Evolutionary conservation across 2,329 filamentous ascomycete genomes (phyloP).

Genomic region (Claviceps citrina): DNA sequence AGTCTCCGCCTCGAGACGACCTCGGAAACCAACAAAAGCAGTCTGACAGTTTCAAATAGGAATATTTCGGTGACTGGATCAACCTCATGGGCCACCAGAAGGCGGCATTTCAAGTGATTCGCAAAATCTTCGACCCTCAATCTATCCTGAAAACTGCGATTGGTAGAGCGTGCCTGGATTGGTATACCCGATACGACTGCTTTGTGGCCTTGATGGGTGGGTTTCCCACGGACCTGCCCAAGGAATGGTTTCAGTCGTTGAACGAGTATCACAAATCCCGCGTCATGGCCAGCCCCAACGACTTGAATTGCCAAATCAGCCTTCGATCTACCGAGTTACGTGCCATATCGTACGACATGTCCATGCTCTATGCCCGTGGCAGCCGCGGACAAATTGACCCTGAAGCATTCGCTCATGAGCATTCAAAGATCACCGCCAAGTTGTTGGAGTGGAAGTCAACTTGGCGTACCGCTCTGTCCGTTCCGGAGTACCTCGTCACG

Average conservation of each 20-base stretch:
- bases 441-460: conserved; percentile 36
- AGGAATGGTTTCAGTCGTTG: conserved; percentile 61
- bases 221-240: conserved; percentile 54
- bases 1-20: conserved; percentile 10
- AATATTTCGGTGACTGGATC: conserved; percentile 90
- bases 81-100: conserved; percentile 86
- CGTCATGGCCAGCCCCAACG: conserved; percentile 41
- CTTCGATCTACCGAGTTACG: conserved; percentile 50
- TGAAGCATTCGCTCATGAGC: conserved; percentile 49
- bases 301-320: conserved; percentile 51
- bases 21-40: background rate
- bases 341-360: conserved; percentile 65
- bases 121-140: conserved; percentile 60
- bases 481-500: conserved; percentile 46
- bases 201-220: conserved; percentile 72
- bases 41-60: conserved; percentile 35
- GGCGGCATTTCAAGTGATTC: conserved; percentile 71
- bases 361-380: conserved; percentile 57
- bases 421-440: conserved; percentile 33
- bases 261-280: conserved; percentile 48
- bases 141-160: conserved; percentile 56
- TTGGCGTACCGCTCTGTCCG: conserved; percentile 46
- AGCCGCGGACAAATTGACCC: conserved; percentile 47
- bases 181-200: conserved; percentile 83
- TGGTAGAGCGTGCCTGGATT: conserved; percentile 60